Evolutionary conservation across 768 basidiomycete genomes (phyloP).

Genomic region (Crepidotus variabilis): DNA sequence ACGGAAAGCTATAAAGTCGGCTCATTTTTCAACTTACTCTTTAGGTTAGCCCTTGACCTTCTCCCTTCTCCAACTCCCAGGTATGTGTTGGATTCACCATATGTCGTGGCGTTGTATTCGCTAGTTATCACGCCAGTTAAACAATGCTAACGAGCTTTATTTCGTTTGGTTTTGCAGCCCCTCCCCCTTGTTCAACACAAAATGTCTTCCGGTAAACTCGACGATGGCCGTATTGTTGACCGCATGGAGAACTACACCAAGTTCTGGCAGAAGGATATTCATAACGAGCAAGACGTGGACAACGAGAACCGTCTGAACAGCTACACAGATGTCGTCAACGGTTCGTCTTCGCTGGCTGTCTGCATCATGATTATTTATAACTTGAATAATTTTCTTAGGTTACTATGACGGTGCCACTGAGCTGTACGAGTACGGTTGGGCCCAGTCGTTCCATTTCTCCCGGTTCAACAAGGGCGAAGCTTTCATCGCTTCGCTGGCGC

Average conservation of each 20-base stretch:
- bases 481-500: conserved; percentile 71
- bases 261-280: conserved; percentile 87
- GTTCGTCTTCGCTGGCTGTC: conserved; percentile 33
- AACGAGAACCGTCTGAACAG: conserved; percentile 71
- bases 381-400: conserved; percentile 38
- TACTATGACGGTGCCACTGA: conserved; percentile 98
- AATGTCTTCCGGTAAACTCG: conserved; percentile 21
- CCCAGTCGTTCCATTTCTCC: conserved; percentile 91
- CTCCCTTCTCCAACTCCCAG: neutral
- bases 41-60: conserved; percentile 1
- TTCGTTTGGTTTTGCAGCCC: neutral
- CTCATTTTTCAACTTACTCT: conserved; percentile 1
- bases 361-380: neutral
- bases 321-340: conserved; percentile 94
- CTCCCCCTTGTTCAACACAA: conserved; percentile 4
- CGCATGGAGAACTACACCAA: conserved; percentile 84
- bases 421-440: conserved; percentile 94
- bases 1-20: neutral
- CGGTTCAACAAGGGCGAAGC: conserved; percentile 93
- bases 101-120: neutral
- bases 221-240: conserved; percentile 57
- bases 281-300: conserved; percentile 60
- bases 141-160: too few species aligned
- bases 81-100: neutral
- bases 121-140: too few species aligned